Conservation (phyloP, 495 filamentous ascomycete genomes). For the Aspergillus heteromorphus region DNA sequence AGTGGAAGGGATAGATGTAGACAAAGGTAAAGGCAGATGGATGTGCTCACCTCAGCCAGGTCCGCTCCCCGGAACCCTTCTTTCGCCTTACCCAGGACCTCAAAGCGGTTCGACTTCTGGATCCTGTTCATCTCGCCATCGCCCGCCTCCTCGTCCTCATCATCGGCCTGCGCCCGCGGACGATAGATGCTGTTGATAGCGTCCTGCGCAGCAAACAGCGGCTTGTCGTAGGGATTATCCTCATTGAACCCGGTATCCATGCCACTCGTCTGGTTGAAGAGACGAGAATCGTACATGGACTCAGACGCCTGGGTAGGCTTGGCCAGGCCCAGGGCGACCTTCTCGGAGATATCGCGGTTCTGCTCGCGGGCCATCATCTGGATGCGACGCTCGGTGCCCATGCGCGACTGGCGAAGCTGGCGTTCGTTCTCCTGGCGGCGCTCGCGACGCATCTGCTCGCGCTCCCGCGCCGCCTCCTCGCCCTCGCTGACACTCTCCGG, state of each 20-base stretch:
- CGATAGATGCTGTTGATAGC: constrained; percentile 94
- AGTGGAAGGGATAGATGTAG: background rate
- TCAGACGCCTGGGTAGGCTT: constrained; percentile 89
- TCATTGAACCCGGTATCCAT: constrained; percentile 93
- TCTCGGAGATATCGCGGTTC: constrained; percentile 95
- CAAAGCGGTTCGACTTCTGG: constrained; percentile 75
- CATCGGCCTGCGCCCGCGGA: constrained; percentile 60
- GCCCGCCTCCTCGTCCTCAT: constrained; percentile 73
- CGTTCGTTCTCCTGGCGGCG: constrained; percentile 76
- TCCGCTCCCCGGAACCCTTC: constrained; percentile 81
- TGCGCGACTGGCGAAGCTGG: constrained; percentile 86
- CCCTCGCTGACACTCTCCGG: constrained; percentile 58
- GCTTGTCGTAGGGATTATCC: constrained; percentile 96
- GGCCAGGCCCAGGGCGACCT: constrained; percentile 89
- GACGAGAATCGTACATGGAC: constrained; percentile 90
- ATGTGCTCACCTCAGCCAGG: constrained; percentile 79
- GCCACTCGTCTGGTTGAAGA: constrained; percentile 91
- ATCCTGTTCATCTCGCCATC: constrained; percentile 83
- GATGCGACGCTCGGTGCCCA: constrained; percentile 86
- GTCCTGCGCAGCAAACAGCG: constrained; percentile 93
- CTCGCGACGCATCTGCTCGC: constrained; percentile 73
- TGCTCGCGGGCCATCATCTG: constrained; percentile 93
- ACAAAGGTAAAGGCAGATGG: background rate
- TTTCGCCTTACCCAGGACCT: constrained; percentile 81
- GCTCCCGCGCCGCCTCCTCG: constrained; percentile 64